Percentiles rank a stretch among this genome's conserved stretches.
These are phyloP conservation scores for Salix dunnii DNA, from an alignment of 345 rosid genomes.

Conservation along the genomic window DNA sequence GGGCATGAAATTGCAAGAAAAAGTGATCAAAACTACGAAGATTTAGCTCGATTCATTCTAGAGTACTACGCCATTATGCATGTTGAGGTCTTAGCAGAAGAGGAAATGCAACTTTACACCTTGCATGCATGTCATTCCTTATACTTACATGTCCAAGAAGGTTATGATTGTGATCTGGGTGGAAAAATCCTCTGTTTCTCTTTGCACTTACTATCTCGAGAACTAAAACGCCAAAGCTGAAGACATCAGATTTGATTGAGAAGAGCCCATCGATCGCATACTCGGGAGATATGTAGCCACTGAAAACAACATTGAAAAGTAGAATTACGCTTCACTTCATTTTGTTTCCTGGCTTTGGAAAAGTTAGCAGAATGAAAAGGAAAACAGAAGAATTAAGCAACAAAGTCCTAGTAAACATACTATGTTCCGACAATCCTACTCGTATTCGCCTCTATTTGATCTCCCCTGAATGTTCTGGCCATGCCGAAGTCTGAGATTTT, in stretches of 20 bases:
- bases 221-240: slow-evolving; percentile 14
- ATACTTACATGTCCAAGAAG: slow-evolving; percentile 20
- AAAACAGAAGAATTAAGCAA: background rate
- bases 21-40: background rate
- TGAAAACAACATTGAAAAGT: background rate
- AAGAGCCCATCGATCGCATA: slow-evolving; percentile 17
- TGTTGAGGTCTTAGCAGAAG: background rate
- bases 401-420: background rate
- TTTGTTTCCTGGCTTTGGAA: background rate
- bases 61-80: background rate
- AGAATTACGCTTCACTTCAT: background rate
- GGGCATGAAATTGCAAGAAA: background rate
- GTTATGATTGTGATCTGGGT: slow-evolving; percentile 8
- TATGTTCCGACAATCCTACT: slow-evolving; percentile 13
- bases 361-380: background rate
- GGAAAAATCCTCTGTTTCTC: slow-evolving; percentile 17
- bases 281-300: slow-evolving; percentile 19
- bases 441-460: slow-evolving; percentile 13
- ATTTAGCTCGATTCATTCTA: too few relatives aligned
- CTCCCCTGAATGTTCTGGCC: slow-evolving; percentile 16
- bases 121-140: background rate
- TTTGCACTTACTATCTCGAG: slow-evolving; percentile 15
- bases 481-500: slow-evolving; percentile 21
- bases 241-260: slow-evolving; percentile 17
- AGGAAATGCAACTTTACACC: background rate